A percentile compares a stretch with the other conserved stretches of the same genome.
Conservation (phyloP, 2,329 filamentous ascomycete genomes). For the Aureobasidium pullulans region DNA sequence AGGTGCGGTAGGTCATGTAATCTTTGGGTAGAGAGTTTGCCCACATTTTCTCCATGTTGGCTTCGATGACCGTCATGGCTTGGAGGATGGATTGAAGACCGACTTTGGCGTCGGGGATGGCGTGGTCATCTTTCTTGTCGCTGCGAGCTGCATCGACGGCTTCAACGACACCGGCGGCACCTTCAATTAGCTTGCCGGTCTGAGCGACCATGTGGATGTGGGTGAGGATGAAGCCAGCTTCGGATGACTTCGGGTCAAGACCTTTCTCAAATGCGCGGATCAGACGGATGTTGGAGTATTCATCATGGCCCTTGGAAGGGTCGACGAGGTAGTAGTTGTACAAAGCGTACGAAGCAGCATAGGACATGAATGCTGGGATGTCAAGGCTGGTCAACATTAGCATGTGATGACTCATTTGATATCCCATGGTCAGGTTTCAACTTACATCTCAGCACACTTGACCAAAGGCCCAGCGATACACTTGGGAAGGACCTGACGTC, state of each 20-base stretch:
- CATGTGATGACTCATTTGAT: neutral
- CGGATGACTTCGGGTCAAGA: slow-evolving; percentile 76
- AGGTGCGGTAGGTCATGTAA: slow-evolving; percentile 87
- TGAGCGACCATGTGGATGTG: slow-evolving; percentile 94
- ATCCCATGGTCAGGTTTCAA: slow-evolving; percentile 19
- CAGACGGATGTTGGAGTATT: slow-evolving; percentile 62
- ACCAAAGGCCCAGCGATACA: slow-evolving; percentile 75
- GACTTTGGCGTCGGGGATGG: slow-evolving; percentile 16
- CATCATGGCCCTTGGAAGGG: slow-evolving; percentile 42
- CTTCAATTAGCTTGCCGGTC: slow-evolving; percentile 68
- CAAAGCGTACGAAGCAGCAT: slow-evolving; percentile 55
- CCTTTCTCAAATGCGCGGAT: slow-evolving; percentile 89
- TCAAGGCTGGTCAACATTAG: slow-evolving; percentile 45
- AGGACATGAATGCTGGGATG: slow-evolving; percentile 73
- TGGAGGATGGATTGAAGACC: slow-evolving; percentile 24
- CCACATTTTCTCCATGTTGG: slow-evolving; percentile 62
- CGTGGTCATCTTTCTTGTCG: slow-evolving; percentile 4
- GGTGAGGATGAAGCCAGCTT: slow-evolving; percentile 92
- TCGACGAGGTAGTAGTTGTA: slow-evolving; percentile 59
- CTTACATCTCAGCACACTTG: slow-evolving; percentile 77
- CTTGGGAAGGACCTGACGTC: slow-evolving; percentile 62
- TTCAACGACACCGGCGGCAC: slow-evolving; percentile 61
- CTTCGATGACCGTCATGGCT: slow-evolving; percentile 27
- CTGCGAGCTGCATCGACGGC: slow-evolving; percentile 24
- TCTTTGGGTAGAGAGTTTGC: slow-evolving; percentile 71